These are phyloP conservation scores for Chlorella sp. DNA, from an alignment of 139 green algal species.

Conservation along the genomic window DNA sequence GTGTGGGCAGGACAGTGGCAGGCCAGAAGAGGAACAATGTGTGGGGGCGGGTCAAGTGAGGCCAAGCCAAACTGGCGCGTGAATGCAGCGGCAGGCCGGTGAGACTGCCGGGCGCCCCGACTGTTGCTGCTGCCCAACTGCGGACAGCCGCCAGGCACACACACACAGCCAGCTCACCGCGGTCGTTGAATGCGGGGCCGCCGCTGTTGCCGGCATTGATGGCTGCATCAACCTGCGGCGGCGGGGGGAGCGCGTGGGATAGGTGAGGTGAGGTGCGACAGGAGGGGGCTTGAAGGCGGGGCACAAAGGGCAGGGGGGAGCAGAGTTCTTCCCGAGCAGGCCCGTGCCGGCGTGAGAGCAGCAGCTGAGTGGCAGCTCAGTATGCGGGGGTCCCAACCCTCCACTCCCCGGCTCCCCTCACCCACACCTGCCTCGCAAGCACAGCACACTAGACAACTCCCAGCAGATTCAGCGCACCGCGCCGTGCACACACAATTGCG, in stretches of 20 bases:
- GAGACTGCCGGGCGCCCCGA: not conserved
- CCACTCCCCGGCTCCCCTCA: no score
- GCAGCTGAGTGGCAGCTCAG: no score
- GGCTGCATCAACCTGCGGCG: slow-evolving; percentile 42
- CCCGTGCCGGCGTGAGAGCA: no score
- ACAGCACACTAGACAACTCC: not conserved
- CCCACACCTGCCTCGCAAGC: not conserved
- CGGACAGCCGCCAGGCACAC: not conserved
- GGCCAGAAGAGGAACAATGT: not conserved
- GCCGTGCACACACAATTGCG: no score
- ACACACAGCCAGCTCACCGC: not conserved
- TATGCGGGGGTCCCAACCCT: no score
- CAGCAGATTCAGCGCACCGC: no score
- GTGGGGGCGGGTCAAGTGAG: not conserved
- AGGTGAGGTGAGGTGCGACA: not conserved
- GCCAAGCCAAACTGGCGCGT: no score
- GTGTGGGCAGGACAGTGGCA: no score
- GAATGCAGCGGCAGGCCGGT: not conserved
- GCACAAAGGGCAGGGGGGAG: no score
- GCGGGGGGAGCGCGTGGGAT: not conserved
- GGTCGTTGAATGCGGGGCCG: slow-evolving; percentile 56
- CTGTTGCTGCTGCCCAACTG: not conserved
- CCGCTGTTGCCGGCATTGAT: slow-evolving; percentile 87
- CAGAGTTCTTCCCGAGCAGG: no score
- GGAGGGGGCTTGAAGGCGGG: no score